Percentiles rank a stretch among this genome's conserved stretches.
These are phyloP conservation scores for Magnusiomyces ingens DNA, from an alignment of 1,139 yeast species.

Conservation along the genomic window DNA sequence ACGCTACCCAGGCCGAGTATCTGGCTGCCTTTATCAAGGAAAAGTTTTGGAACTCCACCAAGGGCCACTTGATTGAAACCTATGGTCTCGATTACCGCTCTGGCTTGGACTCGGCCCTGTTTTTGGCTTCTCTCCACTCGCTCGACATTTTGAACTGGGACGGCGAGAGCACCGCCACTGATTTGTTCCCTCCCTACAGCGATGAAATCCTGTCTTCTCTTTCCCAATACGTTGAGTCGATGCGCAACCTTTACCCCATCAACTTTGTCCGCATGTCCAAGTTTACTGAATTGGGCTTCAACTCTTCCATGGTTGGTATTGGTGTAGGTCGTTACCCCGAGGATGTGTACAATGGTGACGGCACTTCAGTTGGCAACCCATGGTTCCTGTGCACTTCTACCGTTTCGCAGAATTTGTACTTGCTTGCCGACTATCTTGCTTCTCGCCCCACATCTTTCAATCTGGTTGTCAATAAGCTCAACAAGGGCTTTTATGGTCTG, in stretches of 20 bases:
- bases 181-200: constrained; percentile 28
- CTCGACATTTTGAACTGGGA: constrained; percentile 50
- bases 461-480: constrained; percentile 28
- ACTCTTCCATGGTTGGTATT: constrained; percentile 41
- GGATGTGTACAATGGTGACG: constrained; percentile 79
- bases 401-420: constrained; percentile 54
- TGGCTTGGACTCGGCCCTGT: constrained; percentile 76
- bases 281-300: constrained; percentile 20
- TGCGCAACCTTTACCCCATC: constrained; percentile 69
- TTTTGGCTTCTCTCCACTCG: constrained; percentile 50
- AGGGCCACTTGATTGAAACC: constrained; percentile 62
- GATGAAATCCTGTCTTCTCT: constrained; percentile 28
- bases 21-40: constrained; percentile 36
- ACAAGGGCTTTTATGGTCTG: constrained; percentile 24
- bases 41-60: constrained; percentile 28
- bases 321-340: constrained; percentile 93
- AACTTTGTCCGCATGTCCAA: constrained; percentile 45
- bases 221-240: constrained; percentile 42
- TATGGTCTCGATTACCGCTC: constrained; percentile 46
- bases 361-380: constrained; percentile 76
- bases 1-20: constrained; percentile 25
- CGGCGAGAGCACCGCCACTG: constrained; percentile 30
- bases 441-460: constrained; percentile 30
- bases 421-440: constrained; percentile 33
- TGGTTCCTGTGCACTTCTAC: constrained; percentile 89